Percentiles rank a stretch among this genome's conserved stretches.
Conservation (phyloP, 179 eudicot species). For the Silene noctiflora region DNA sequence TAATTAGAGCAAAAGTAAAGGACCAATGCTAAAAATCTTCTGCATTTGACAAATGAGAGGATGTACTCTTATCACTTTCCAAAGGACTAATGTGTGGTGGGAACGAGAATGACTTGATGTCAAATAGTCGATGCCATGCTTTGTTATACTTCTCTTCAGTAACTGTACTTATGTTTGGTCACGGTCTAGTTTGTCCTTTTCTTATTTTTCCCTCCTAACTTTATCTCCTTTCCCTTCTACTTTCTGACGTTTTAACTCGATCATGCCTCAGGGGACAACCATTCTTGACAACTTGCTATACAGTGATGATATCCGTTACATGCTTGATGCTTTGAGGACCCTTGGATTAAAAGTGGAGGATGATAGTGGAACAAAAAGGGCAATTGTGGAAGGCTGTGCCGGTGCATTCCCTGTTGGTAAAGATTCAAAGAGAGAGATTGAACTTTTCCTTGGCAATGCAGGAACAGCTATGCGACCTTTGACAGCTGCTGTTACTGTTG, state of each 20-base stretch:
- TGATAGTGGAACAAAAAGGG: conserved; percentile 56
- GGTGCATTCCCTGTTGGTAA: conserved; percentile 85
- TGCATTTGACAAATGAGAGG: no score
- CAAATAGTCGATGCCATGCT: no score
- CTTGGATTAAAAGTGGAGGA: conserved; percentile 88
- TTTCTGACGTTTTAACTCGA: conserved; percentile 1
- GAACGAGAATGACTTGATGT: no score
- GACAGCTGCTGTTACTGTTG: conserved; percentile 97
- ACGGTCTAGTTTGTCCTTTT: not conserved
- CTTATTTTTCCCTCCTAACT: not conserved
- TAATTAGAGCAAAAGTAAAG: no score
- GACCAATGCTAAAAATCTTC: no score
- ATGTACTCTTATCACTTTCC: no score
- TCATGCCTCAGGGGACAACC: conserved; percentile 70
- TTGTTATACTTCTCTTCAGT: no score
- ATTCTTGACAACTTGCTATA: conserved; percentile 83
- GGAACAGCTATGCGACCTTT: conserved; percentile 99
- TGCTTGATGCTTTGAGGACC: conserved; percentile 94
- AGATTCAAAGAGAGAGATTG: conserved; percentile 59
- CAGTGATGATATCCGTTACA: conserved; percentile 94
- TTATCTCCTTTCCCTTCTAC: not conserved
- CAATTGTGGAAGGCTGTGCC: conserved; percentile 85
- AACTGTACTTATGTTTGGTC: not conserved
- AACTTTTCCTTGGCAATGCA: conserved; percentile 96
- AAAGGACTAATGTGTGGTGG: no score